These are phyloP conservation scores for Entelexis paramagnoliae DNA, from an alignment of 1,139 yeast species.

Conservation along the genomic window DNA sequence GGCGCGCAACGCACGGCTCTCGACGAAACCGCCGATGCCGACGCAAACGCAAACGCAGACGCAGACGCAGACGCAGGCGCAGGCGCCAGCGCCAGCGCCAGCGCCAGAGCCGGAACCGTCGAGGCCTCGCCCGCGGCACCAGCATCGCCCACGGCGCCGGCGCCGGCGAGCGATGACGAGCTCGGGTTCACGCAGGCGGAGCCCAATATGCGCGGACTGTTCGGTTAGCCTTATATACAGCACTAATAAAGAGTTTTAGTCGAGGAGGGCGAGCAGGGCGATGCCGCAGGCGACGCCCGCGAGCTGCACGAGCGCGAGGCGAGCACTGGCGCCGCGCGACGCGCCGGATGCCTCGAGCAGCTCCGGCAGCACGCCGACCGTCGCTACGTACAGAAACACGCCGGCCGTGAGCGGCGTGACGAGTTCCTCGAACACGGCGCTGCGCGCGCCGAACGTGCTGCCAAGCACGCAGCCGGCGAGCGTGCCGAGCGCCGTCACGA, in stretches of 20 bases:
- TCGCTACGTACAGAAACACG: conserved; percentile 55
- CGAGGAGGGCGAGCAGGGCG: conserved; percentile 37
- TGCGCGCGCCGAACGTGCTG: conserved; percentile 21
- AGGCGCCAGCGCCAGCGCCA: too few relatives aligned
- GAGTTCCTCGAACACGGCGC: conserved; percentile 36
- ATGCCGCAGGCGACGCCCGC: conserved; percentile 41
- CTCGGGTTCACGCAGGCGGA: conserved; percentile 13
- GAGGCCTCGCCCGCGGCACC: too few relatives aligned
- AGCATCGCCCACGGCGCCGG: neutral
- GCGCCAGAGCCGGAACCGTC: too few relatives aligned
- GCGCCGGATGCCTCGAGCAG: conserved; percentile 37
- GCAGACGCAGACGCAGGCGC: too few relatives aligned
- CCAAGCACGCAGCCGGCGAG: conserved; percentile 46
- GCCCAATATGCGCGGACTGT: conserved; percentile 12
- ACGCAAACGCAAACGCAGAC: too few relatives aligned
- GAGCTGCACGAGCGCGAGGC: conserved; percentile 31
- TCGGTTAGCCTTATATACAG: too few relatives aligned
- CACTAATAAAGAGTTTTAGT: too few relatives aligned
- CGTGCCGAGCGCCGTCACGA: conserved; percentile 54
- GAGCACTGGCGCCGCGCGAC: neutral
- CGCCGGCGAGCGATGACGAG: neutral
- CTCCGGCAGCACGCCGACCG: conserved; percentile 58
- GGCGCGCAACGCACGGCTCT: neutral
- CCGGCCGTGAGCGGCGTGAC: conserved; percentile 66
- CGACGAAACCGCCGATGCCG: too few relatives aligned